Evolutionary conservation across 768 basidiomycete species (phyloP).

Genomic region (Naganishia randhawae): DNA sequence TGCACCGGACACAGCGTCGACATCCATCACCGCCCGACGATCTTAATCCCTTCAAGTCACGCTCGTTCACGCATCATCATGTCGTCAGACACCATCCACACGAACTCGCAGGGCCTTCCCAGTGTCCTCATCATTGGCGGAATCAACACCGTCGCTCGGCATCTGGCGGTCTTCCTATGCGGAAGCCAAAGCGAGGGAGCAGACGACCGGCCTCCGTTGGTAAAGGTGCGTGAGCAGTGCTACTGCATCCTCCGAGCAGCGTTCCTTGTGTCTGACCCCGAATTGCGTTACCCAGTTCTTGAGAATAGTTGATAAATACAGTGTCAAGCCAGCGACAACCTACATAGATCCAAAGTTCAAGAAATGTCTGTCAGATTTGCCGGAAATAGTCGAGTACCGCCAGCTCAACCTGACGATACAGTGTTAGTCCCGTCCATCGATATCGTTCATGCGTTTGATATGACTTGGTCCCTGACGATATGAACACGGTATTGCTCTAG

Average conservation of each 20-base stretch:
- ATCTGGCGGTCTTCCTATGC: slow-evolving; percentile 13
- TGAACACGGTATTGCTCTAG: not conserved
- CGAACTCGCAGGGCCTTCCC: not conserved
- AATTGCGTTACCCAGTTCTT: not conserved
- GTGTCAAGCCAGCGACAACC: slow-evolving; percentile 45
- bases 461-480: not conserved
- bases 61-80: not conserved
- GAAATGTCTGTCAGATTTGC: slow-evolving; percentile 29
- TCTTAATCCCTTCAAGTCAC: not conserved
- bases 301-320: slow-evolving; percentile 40
- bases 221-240: not conserved
- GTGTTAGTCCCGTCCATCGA: not conserved
- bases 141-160: slow-evolving; percentile 22
- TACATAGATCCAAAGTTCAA: slow-evolving; percentile 44
- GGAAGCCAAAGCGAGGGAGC: slow-evolving; percentile 2
- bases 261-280: not conserved
- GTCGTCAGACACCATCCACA: not conserved
- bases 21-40: not conserved
- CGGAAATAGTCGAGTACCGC: slow-evolving; percentile 39
- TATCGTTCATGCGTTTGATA: no score
- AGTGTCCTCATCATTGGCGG: slow-evolving; percentile 20
- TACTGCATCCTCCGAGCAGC: not conserved
- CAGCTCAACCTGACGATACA: slow-evolving; percentile 41
- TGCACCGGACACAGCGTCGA: not conserved
- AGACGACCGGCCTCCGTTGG: not conserved